Evolutionary conservation across 2,329 filamentous ascomycete species (phyloP), one percentile per base, ranked within the genome.

Genomic region (Exophiala xenobiotica): DNA sequence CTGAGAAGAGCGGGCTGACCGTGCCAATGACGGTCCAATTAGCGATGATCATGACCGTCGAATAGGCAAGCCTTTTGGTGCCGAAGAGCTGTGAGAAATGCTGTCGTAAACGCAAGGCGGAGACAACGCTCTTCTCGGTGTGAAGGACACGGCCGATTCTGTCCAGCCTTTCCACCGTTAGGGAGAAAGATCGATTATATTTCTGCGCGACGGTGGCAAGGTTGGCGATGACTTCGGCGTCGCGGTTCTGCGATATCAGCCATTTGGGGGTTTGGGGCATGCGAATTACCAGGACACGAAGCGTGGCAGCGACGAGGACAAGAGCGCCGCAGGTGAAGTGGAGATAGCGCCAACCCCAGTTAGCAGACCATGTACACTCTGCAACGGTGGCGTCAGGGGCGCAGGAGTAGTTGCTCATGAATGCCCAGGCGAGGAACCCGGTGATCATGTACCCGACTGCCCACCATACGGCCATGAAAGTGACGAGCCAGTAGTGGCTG

Each of bases 1-100:
- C 85, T 58, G 87, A 86, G 67, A 87, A 90, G 0, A 90, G 73
- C 0, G 87, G 86, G 60, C 89, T 90, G 0, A 83, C 85, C 0
- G 90, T 75, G 5, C 86, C 86, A 26, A 88, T 86, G 2, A 86
- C 64, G 0, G 80, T 75, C 86, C 86, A 90, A 0, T 80, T 84
- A 4, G 86, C 63, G 80, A 83, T 87, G 56, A 89, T 81, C 52
- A 89, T 68, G 0, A 70, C 56, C 0, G 85, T 90, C 0, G 80
- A 85, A 2, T 83, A 63, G 1, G 71, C 79, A 49, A 88, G 79
- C 50, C 74, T 77, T 46, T 67, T 77, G 0, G 83, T 87, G 0
- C 72, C 69, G 61, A 86, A 90, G 1, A 90, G 76, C 3, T 85
- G 85, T 8, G 74, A 72, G 19, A 90, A 64, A 62, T 90, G 86